Percentiles rank a stretch among this genome's conserved stretches.
Evolutionary conservation across 768 basidiomycete genomes (phyloP).

Genomic region (Vararia minispora): DNA sequence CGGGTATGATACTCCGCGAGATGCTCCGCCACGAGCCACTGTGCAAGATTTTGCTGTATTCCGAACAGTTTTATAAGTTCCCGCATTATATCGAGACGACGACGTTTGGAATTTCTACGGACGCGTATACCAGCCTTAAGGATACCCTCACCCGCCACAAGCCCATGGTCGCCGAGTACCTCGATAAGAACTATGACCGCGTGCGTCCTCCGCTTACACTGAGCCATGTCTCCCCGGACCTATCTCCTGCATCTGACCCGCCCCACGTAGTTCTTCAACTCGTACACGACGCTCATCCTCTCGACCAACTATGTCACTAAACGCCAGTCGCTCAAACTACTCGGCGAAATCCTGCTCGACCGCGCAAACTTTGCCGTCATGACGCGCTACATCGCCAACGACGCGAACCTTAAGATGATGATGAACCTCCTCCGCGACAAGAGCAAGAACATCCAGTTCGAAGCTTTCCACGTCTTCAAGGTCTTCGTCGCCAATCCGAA

Average conservation of each 20-base stretch:
- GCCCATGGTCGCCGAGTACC: slow-evolving; percentile 93
- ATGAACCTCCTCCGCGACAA: slow-evolving; percentile 98
- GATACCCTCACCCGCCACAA: slow-evolving; percentile 96
- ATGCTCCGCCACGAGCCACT: slow-evolving; percentile 92
- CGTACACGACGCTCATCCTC: slow-evolving; percentile 85
- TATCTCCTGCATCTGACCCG: slow-evolving; percentile 1
- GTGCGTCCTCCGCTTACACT: slow-evolving; percentile 31
- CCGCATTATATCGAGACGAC: slow-evolving; percentile 95
- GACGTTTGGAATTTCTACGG: slow-evolving; percentile 96
- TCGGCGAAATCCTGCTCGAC: slow-evolving; percentile 96
- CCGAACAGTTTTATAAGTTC: slow-evolving; percentile 97
- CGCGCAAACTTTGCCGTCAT: slow-evolving; percentile 97
- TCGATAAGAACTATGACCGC: slow-evolving; percentile 95
- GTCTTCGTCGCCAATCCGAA: slow-evolving; percentile 99
- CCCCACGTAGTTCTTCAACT: slow-evolving; percentile 74
- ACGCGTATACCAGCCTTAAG: slow-evolving; percentile 96
- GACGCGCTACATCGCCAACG: slow-evolving; percentile 93
- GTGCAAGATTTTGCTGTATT: slow-evolving; percentile 81
- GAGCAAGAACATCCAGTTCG: slow-evolving; percentile 99
- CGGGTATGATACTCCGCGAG: slow-evolving; percentile 95
- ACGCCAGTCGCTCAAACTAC: slow-evolving; percentile 93
- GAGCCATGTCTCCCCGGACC: not conserved
- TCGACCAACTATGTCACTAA: slow-evolving; percentile 99
- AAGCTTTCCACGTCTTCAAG: slow-evolving; percentile 99
- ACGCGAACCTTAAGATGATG: slow-evolving; percentile 98